A percentile compares a stretch with the other conserved stretches of the same genome.
Conservation (phyloP, 2,329 filamentous ascomycete species). For the Metarhizium guizhouense region DNA sequence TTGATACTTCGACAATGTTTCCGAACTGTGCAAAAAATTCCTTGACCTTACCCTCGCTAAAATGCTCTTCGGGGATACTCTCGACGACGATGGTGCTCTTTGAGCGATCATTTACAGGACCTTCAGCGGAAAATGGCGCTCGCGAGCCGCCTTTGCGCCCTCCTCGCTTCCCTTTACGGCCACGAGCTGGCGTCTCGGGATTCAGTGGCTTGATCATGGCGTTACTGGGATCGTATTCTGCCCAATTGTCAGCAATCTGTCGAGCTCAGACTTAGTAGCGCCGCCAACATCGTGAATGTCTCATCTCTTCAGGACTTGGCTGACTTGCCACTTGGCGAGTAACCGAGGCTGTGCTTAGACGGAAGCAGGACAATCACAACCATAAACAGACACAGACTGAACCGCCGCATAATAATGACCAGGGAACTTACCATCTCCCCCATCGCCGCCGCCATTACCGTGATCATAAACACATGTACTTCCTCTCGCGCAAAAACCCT, state of each 20-base stretch:
- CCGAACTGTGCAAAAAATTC: slow-evolving; percentile 68
- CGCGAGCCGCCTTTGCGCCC: slow-evolving; percentile 29
- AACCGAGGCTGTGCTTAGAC: no score
- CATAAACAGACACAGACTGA: neutral
- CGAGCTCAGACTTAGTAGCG: neutral
- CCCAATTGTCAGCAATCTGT: neutral
- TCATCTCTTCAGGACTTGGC: neutral
- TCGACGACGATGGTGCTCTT: slow-evolving; percentile 67
- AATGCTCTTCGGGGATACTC: slow-evolving; percentile 64
- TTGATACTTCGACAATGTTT: slow-evolving; percentile 49
- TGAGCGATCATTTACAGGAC: slow-evolving; percentile 51
- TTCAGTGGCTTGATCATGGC: slow-evolving; percentile 14
- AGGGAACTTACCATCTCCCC: slow-evolving; percentile 16
- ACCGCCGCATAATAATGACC: neutral
- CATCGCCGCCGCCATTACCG: slow-evolving; percentile 21
- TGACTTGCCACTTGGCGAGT: no score
- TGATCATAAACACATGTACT: slow-evolving; percentile 63
- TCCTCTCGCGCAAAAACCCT: slow-evolving; percentile 62
- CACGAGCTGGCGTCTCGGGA: slow-evolving; percentile 6
- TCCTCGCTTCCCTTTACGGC: slow-evolving; percentile 25
- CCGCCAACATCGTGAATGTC: neutral
- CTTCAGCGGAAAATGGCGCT: slow-evolving; percentile 55
- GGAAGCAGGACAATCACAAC: neutral
- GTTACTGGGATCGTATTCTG: slow-evolving; percentile 26
- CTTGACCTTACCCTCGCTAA: slow-evolving; percentile 55